Base-by-base conservation (phyloP, 164 flowering plant genomes). In the Macadamia integrifolia region DNA sequence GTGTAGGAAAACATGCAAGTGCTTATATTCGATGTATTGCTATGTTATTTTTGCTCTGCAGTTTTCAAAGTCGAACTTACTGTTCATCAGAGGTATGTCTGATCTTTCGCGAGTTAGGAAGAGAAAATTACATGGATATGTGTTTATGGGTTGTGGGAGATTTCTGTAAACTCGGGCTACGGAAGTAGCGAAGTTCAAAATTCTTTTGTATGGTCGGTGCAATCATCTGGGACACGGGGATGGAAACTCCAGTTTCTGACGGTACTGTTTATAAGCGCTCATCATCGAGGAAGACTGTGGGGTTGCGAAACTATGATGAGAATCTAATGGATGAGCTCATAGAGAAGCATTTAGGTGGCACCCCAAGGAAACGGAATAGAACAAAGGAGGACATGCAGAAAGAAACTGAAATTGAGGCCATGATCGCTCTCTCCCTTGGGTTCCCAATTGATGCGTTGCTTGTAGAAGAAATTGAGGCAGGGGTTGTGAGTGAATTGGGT, bases 371-470 rank as follows among this genome's bases (percentile, higher is more conserved):
- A 70, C 80, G 75, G 69, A 77, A 65, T 63, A 83, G 77, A 50
- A 89, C 93, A 0, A 75, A 46, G 82, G 72, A 78, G 65, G 97
- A 85, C 29, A 69, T 92, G 79, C 90, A 92, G 84, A 93, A 88
- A 74, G 98, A 93, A 76, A 91, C 92, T 0, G 90, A 89, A 71
- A 87, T 76, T 12, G 98, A 93, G 83, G 98, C 98, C 32, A 76
- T 89, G 91, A 85, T 91, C 40, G 98, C 98, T 1, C 60, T 91
- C 3, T 89, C 97, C 10, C 68, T 91, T 13, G 98, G 97, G 49
- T 93, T 93, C 72, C 96, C 97, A 0, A 89, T 91, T 67, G 98
- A 93, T 77, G 86, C 79, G 5, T 74, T 93, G 71, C 83, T 87
- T 31, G 89, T 82, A 18, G 97, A 91, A 68, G 97, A 91, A 75